Base-by-base conservation (phyloP, 2,329 filamentous ascomycete genomes). In the Colletotrichum sp. region DNA sequence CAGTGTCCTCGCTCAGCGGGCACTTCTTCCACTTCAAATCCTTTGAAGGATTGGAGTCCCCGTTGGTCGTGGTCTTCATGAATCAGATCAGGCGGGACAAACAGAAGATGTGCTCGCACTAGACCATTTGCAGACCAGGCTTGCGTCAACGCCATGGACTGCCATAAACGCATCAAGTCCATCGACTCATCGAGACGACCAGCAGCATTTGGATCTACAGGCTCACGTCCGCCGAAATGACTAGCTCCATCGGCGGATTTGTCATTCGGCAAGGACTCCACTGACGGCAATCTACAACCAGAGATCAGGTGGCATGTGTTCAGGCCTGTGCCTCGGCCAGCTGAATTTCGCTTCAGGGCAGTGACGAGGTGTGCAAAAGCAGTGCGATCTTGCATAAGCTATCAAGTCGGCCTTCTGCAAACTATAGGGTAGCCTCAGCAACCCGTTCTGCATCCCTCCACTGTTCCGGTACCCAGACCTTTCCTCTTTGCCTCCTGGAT, bases 21-120 rank as follows among this genome's bases (percentile, higher is more conserved):
- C 97, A 99, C 83, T 98, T 98, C 87, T 98, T 98, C 91, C 95
- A 98, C 71, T 94, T 90, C 32, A 94, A 88, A 80, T 91, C 93
- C 85, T 93, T 96, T 77, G 93, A 93, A 10, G 91, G 87, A 73
- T 89, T 90, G 9, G 86, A 85, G 36, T 94, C 93, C 21, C 94
- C 93, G 72, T 94, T 93, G 4, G 93, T 91, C 15, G 91, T 92
- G 9, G 95, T 94, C 80, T 98, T 95, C 95, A 99, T 98, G 83
- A 98, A 99, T 66, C 97, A 93, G 78, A 99, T 95, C 77, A 99
- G 86, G 83, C 97, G 99, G 8, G 97, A 93, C 36, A 99, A 87
- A 83, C 97, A 99, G 84, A 98, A 99, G 15, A 99, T 98, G 83
- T 99, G 97, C 2, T 97, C 97, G 81, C 97, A 99, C 82, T 94